These are phyloP conservation scores for Trichoderma breve DNA, from an alignment of 2,329 filamentous ascomycete genomes.

Conservation along the genomic window DNA sequence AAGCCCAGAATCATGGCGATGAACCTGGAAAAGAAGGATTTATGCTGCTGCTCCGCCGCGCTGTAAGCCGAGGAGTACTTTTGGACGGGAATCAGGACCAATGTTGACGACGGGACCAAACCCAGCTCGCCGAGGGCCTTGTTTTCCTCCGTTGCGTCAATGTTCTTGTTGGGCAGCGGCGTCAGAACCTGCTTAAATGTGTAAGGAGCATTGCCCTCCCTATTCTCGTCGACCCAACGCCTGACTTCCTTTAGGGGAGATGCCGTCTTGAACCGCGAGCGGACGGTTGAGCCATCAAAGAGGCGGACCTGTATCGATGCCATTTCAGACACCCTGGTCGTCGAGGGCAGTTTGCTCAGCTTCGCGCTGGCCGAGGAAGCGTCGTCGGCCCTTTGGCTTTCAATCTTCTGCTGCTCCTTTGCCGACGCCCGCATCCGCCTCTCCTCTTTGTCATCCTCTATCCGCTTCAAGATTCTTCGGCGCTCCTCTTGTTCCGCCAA, in stretches of 20 bases:
- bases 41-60: constrained; percentile 25
- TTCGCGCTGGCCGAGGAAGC: constrained; percentile 32
- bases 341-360: constrained; percentile 34
- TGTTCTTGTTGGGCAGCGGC: constrained; percentile 70
- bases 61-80: constrained; percentile 44
- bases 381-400: constrained; percentile 31
- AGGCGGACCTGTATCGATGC: constrained; percentile 72
- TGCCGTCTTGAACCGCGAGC: constrained; percentile 65
- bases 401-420: constrained; percentile 43
- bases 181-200: constrained; percentile 81
- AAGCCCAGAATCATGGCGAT: constrained; percentile 34
- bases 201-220: constrained; percentile 64
- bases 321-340: constrained; percentile 31
- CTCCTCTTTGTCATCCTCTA: constrained; percentile 73
- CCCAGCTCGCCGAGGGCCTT: constrained; percentile 66
- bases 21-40: constrained; percentile 30
- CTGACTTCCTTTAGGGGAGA: constrained; percentile 68
- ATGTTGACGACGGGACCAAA: constrained; percentile 74
- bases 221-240: constrained; percentile 69
- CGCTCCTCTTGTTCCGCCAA: constrained; percentile 66
- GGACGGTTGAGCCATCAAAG: constrained; percentile 79
- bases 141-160: constrained; percentile 73
- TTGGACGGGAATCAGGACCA: constrained; percentile 74
- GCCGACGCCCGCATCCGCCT: constrained; percentile 57
- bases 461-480: constrained; percentile 68